phyloP scores from a whole-genome alignment of 163 green algal species.

The Volvox carteri region DNA sequence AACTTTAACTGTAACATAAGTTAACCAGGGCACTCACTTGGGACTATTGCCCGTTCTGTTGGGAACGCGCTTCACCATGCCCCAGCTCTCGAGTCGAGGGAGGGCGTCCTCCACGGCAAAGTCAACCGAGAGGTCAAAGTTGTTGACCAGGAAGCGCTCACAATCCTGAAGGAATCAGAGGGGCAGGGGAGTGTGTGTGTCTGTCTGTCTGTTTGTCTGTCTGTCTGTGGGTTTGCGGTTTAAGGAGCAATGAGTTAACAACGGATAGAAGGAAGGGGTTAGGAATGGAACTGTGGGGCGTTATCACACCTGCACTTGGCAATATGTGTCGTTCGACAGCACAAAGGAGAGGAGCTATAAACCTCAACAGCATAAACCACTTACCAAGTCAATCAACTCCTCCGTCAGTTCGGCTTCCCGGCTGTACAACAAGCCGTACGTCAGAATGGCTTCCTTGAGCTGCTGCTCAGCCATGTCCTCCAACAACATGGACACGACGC shows the following conservation, averaged over 20 bases:
- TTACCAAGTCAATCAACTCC: constrained; percentile 44
- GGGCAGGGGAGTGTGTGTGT: not conserved
- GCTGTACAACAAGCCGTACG: constrained; percentile 57
- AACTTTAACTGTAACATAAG: too few species aligned
- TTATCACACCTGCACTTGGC: too few species aligned
- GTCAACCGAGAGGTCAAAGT: constrained; percentile 60
- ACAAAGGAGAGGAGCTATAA: too few species aligned
- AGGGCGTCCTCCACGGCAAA: constrained; percentile 66
- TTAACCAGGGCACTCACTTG: too few species aligned
- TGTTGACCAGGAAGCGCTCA: constrained; percentile 57
- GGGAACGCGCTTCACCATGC: constrained; percentile 47
- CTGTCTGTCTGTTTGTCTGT: too few species aligned
- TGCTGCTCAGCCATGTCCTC: constrained; percentile 73
- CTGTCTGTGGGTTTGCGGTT: too few species aligned
- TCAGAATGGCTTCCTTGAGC: constrained; percentile 65
- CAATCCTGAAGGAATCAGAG: constrained; percentile 34
- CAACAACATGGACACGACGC: constrained; percentile 67
- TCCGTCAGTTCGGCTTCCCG: constrained; percentile 64
- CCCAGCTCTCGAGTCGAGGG: constrained; percentile 56
- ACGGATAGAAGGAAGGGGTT: too few species aligned
- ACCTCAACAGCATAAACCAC: too few species aligned
- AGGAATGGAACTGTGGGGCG: too few species aligned
- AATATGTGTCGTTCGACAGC: too few species aligned
- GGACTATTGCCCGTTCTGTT: too few species aligned
- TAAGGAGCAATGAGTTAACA: too few species aligned